phyloP scores from a whole-genome alignment of 2,329 filamentous ascomycete species.

The Clathrospora elynae region DNA sequence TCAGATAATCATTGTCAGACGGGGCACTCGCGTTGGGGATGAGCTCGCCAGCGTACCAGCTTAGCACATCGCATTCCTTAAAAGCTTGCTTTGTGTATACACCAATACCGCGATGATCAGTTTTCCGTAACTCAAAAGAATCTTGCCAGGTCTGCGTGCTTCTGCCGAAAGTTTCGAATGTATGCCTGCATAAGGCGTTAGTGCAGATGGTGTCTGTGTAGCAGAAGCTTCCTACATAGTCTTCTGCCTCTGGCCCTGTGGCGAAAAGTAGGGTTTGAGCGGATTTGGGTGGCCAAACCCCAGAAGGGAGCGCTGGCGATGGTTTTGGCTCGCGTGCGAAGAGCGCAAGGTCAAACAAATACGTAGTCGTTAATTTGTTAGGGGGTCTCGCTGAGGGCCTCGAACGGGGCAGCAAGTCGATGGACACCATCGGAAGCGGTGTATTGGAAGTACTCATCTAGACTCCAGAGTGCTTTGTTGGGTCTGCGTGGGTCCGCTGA shows the following conservation, averaged over 20 bases:
- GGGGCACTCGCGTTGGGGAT: neutral
- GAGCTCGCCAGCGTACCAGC: conserved; percentile 23
- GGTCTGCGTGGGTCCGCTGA: conserved; percentile 3
- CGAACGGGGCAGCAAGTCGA: conserved; percentile 5
- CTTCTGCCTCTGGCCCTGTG: conserved; percentile 1
- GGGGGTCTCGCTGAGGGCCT: conserved; percentile 1
- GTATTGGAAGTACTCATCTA: conserved; percentile 17
- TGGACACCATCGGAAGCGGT: conserved; percentile 4
- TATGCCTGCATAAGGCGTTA: conserved; percentile 14
- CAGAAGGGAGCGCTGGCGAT: conserved; percentile 6
- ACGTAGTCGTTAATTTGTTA: conserved; percentile 17
- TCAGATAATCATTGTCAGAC: conserved; percentile 14
- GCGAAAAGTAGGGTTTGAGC: conserved; percentile 10
- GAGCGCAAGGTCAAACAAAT: conserved; percentile 12
- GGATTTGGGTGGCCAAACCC: conserved; percentile 16
- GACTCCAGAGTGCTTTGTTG: conserved; percentile 1
- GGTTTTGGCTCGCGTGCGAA: conserved; percentile 12
- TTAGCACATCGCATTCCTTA: conserved; percentile 12
- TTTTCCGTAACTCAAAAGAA: conserved; percentile 21
- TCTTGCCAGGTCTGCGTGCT: conserved; percentile 16
- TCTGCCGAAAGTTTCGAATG: conserved; percentile 11
- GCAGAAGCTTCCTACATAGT: conserved; percentile 21
- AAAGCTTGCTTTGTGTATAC: conserved; percentile 16
- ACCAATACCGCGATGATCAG: conserved; percentile 17
- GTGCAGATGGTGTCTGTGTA: conserved; percentile 14